phyloP scores from a whole-genome alignment of 306 rosid species.

The Corylus avellana region DNA sequence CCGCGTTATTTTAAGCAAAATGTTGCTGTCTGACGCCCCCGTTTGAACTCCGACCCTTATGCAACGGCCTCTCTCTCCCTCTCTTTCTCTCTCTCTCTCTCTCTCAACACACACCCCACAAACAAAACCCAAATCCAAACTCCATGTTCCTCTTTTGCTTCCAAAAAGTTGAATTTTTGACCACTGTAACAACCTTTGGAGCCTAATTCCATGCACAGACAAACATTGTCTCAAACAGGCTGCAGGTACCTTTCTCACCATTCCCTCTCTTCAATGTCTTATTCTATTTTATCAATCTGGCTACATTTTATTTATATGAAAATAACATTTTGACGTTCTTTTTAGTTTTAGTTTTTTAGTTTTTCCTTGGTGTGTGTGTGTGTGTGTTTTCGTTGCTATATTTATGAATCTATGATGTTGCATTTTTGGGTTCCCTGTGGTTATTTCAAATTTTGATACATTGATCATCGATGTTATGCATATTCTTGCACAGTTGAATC shows the following conservation, averaged over 20 bases:
- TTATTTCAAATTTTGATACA: background rate
- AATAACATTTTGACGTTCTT: background rate
- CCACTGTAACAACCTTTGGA: conserved; percentile 19
- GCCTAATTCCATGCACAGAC: conserved; percentile 21
- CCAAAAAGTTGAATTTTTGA: background rate
- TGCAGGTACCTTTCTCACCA: conserved; percentile 44
- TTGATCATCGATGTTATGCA: conserved; percentile 2
- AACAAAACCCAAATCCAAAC: conserved; percentile 46
- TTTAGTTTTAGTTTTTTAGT: background rate
- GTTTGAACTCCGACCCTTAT: conserved; percentile 55
- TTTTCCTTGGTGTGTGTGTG: background rate
- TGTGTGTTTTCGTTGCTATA: background rate
- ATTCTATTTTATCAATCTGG: background rate
- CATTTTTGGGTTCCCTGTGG: background rate
- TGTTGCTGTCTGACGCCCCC: conserved; percentile 27
- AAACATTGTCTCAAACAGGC: conserved; percentile 16
- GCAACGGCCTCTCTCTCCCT: conserved; percentile 38
- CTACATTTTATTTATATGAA: background rate
- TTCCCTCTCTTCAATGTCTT: background rate
- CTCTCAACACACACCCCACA: conserved; percentile 32
- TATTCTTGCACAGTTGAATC: conserved; percentile 27
- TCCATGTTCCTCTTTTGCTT: conserved; percentile 42
- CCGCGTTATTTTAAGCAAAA: conserved; percentile 52
- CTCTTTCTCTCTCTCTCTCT: conserved; percentile 35
- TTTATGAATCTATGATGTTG: background rate